Evolutionary conservation across 306 rosid species (phyloP).

Genomic region (Albizia julibrissin): DNA sequence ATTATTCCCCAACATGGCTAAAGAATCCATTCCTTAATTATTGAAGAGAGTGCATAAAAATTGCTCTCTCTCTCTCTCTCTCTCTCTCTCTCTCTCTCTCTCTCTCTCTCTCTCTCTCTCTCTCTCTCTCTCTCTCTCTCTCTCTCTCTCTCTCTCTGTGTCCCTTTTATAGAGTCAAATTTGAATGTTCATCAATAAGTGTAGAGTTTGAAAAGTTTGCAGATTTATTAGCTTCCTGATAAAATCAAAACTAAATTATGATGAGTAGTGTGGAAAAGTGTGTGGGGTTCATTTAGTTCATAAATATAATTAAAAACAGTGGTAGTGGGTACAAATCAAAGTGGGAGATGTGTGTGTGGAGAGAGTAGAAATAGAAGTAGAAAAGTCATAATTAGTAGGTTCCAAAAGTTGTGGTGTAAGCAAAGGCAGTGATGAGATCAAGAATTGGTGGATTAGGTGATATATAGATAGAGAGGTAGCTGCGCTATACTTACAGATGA

Average conservation of each 20-base stretch:
- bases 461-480: conserved; percentile 36
- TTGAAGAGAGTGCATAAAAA: not conserved
- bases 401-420: conserved; percentile 45
- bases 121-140: no score
- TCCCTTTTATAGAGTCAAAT: not conserved
- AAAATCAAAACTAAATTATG: not conserved
- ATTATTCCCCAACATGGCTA: conserved; percentile 31
- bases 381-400: conserved; percentile 21
- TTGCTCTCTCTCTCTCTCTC: no score
- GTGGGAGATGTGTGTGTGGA: not conserved
- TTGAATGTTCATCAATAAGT: not conserved
- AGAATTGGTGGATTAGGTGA: conserved; percentile 28
- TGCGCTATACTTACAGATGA: conserved; percentile 40
- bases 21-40: not conserved
- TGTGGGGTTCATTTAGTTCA: not conserved
- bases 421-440: conserved; percentile 25
- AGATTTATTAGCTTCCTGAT: not conserved
- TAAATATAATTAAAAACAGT: no score
- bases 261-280: not conserved
- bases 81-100: no score
- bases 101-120: no score
- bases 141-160: not conserved
- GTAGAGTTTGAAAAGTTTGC: not conserved
- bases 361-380: conserved; percentile 16
- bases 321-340: not conserved